Base-by-base conservation (phyloP, 176 grass and related monocot species). In the Alloteropsis semialata region DNA sequence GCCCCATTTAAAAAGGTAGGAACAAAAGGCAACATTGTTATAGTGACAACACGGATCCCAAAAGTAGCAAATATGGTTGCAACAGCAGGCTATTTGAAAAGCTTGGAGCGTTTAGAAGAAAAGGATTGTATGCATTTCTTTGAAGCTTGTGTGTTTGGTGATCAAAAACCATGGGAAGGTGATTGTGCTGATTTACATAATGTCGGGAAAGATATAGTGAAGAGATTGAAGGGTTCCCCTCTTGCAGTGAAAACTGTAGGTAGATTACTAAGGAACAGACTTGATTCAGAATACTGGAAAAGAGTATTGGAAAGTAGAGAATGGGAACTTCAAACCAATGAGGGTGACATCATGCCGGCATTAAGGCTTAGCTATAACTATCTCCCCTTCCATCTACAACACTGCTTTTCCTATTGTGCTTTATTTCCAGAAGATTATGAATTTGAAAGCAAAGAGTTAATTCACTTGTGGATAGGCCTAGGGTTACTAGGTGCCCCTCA, bases 381-480 rank as follows among this genome's bases (percentile, higher is more conserved):
- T 56, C 53, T 56, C 11, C 53, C 53, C 24, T 56, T 56, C 21
- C 53, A 56, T 56, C 53, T 56, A 56, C 53, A 56, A 56, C 53
- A 56, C 2, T 56, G 53, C 24, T 82, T 75, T 58, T 10, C 70
- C 3, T 75, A 48, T 18, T 82, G 77, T 56, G 32, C 33, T 28
- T 38, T 87, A 39, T 82, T 76, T 51, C 77, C 57, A 10, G 42
- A 69, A 42, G 58, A 67, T n/a, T 76, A n/a, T n/a, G n/a, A n/a
- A n/a, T n/a, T n/a, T n/a, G n/a, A n/a, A n/a, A n/a, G n/a, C n/a
- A n/a, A n/a, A 29, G 51, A 75, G 1, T 21, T 87, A 18, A 39
- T 81, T 65, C 69, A 50, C 28, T 75, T 87, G 24, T 87, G 85
- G 85, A 65, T 58, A 30, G 67, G 55, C 14, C 56, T 65, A 24